Conservation (phyloP, 371 early-diverging fungal species). For the Neoconidiobolus thromboides region DNA sequence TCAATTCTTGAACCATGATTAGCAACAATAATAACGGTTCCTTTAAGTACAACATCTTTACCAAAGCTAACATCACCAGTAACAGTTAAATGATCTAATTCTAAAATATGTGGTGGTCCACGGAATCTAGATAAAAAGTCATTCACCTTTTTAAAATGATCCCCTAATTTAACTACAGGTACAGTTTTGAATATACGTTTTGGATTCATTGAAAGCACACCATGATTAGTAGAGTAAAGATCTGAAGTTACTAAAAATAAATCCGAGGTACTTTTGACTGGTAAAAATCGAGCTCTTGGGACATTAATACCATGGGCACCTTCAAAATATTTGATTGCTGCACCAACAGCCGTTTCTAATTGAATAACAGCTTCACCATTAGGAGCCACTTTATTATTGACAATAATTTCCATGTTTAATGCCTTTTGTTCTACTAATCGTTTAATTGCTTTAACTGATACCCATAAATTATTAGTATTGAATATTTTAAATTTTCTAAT, state of each 20-base stretch:
- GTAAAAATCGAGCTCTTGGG: slow-evolving; percentile 94
- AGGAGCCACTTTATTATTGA: slow-evolving; percentile 73
- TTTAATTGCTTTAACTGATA: slow-evolving; percentile 89
- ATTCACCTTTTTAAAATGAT: slow-evolving; percentile 93
- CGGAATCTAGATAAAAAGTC: slow-evolving; percentile 51
- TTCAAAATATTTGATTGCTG: slow-evolving; percentile 96
- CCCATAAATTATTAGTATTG: slow-evolving; percentile 99
- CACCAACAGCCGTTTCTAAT: slow-evolving; percentile 99
- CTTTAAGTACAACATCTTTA: slow-evolving; percentile 77
- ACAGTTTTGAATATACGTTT: slow-evolving; percentile 82
- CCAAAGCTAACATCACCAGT: slow-evolving; percentile 98
- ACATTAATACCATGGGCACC: slow-evolving; percentile 97
- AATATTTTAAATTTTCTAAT: slow-evolving; percentile 99
- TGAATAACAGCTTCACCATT: slow-evolving; percentile 92
- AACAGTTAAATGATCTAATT: slow-evolving; percentile 95
- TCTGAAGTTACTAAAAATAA: slow-evolving; percentile 95
- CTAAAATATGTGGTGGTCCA: slow-evolving; percentile 88
- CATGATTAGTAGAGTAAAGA: slow-evolving; percentile 83
- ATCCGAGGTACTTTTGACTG: slow-evolving; percentile 98
- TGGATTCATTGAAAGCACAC: slow-evolving; percentile 79
- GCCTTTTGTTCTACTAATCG: slow-evolving; percentile 65
- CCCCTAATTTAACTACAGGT: slow-evolving; percentile 93
- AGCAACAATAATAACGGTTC: slow-evolving; percentile 98
- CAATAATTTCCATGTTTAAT: slow-evolving; percentile 92
- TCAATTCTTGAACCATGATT: slow-evolving; percentile 90